Evolutionary conservation across 2,329 filamentous ascomycete species (phyloP).

Genomic region (Harringtonia aguacate): DNA sequence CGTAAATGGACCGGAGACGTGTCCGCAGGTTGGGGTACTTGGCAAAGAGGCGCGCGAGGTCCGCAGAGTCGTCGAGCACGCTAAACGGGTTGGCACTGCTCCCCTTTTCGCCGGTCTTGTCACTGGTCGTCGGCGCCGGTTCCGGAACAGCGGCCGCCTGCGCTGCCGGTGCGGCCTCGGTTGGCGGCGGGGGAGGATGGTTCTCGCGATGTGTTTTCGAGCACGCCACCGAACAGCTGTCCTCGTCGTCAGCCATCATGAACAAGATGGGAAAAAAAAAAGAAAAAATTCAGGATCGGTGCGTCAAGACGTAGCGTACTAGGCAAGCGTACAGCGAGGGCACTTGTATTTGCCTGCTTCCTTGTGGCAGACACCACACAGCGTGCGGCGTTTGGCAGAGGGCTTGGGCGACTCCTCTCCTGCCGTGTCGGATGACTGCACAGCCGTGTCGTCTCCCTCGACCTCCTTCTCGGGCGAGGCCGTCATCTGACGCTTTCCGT

Average conservation of each 20-base stretch:
- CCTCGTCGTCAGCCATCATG: background rate
- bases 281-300: no score
- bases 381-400: constrained; percentile 11
- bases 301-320: constrained; percentile 45
- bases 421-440: background rate
- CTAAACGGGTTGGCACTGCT: constrained; percentile 31
- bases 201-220: constrained; percentile 23
- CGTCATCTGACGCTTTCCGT: constrained; percentile 1
- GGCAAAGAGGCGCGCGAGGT: constrained; percentile 38
- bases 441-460: background rate
- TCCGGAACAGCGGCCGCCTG: background rate
- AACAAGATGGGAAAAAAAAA: background rate
- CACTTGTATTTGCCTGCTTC: constrained; percentile 52
- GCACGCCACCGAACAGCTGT: constrained; percentile 49
- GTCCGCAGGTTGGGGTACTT: constrained; percentile 39
- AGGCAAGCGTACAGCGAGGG: constrained; percentile 44
- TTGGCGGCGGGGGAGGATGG: constrained; percentile 15
- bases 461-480: background rate
- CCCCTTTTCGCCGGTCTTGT: background rate
- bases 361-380: constrained; percentile 44
- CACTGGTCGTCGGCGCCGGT: background rate
- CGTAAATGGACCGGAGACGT: constrained; percentile 37
- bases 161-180: background rate
- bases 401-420: constrained; percentile 2
- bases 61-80: constrained; percentile 37